Evolutionary conservation across 1,284 basidiomycete genomes (phyloP).

Genomic region (Acaromyces ingoldii): DNA sequence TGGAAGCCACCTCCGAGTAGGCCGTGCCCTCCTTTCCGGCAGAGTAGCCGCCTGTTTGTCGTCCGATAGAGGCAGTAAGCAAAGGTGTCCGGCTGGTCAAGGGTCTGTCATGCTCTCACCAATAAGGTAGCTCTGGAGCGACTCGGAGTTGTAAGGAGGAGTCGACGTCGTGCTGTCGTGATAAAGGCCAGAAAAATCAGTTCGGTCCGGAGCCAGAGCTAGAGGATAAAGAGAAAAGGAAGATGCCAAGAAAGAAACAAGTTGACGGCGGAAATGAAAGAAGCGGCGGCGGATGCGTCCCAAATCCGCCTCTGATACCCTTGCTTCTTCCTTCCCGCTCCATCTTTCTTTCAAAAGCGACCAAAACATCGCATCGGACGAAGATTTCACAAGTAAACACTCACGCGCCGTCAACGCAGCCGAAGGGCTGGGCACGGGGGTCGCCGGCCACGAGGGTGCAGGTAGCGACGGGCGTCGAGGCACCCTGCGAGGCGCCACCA

Average conservation of each 20-base stretch:
- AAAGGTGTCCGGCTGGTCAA: too few species aligned
- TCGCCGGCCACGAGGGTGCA: slow-evolving; percentile 6
- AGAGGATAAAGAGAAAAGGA: not conserved
- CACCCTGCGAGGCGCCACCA: not conserved
- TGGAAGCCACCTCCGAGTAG: slow-evolving; percentile 32
- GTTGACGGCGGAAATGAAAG: not conserved
- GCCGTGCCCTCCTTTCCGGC: slow-evolving; percentile 22
- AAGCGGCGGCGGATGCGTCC: too few species aligned
- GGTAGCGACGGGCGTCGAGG: not conserved
- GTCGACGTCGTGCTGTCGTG: not conserved
- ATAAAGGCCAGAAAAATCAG: slow-evolving; percentile 1
- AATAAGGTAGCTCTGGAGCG: slow-evolving; percentile 4
- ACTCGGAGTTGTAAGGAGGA: not conserved
- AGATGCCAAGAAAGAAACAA: not conserved
- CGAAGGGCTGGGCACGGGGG: not conserved
- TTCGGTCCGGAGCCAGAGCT: not conserved
- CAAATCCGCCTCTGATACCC: too few species aligned
- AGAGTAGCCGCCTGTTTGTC: slow-evolving; percentile 31
- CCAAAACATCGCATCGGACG: not conserved
- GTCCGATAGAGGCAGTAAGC: slow-evolving; percentile 14
- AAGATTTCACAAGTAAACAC: not conserved
- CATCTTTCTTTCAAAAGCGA: not conserved
- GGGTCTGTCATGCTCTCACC: slow-evolving; percentile 1
- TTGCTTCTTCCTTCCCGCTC: not conserved
- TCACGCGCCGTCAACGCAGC: slow-evolving; percentile 6